phyloP scores from a whole-genome alignment of 352 stramenopile genomes.

The Globisporangium orthogonon region DNA sequence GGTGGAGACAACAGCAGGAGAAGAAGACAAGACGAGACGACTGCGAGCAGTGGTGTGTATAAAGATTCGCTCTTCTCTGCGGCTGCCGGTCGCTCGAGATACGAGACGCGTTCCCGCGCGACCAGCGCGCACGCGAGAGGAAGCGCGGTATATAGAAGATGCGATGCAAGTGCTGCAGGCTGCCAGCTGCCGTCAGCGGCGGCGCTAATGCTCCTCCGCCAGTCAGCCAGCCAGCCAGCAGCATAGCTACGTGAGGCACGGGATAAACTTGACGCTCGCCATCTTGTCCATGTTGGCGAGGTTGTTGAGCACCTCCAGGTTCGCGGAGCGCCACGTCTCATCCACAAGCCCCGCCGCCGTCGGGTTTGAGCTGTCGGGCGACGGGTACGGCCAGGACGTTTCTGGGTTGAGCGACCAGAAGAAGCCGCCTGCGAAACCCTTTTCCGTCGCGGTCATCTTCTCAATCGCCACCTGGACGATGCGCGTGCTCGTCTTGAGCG shows the following conservation, averaged over 20 bases:
- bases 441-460: constrained; percentile 45
- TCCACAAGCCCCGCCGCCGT: constrained; percentile 60
- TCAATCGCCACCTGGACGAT: constrained; percentile 59
- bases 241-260: constrained; percentile 32
- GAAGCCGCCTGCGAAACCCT: constrained; percentile 66
- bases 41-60: too few relatives aligned
- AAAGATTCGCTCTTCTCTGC: too few relatives aligned
- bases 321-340: constrained; percentile 61
- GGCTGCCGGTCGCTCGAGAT: too few relatives aligned
- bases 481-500: constrained; percentile 62
- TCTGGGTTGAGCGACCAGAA: constrained; percentile 81
- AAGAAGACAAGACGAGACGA: background rate
- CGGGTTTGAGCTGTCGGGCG: constrained; percentile 50
- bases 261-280: constrained; percentile 56
- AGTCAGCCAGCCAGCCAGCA: too few relatives aligned
- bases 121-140: too few relatives aligned
- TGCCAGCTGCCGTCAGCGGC: too few relatives aligned
- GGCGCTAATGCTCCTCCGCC: background rate
- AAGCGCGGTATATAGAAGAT: too few relatives aligned
- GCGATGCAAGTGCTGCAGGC: too few relatives aligned
- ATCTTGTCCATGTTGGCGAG: constrained; percentile 69
- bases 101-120: too few relatives aligned
- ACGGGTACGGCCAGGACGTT: constrained; percentile 65
- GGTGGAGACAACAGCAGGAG: background rate
- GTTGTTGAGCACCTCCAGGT: constrained; percentile 55